A percentile compares a stretch with the other conserved stretches of the same genome.
phyloP scores from a whole-genome alignment of 345 rosid species.

The Bruguiera gymnorhiza region DNA sequence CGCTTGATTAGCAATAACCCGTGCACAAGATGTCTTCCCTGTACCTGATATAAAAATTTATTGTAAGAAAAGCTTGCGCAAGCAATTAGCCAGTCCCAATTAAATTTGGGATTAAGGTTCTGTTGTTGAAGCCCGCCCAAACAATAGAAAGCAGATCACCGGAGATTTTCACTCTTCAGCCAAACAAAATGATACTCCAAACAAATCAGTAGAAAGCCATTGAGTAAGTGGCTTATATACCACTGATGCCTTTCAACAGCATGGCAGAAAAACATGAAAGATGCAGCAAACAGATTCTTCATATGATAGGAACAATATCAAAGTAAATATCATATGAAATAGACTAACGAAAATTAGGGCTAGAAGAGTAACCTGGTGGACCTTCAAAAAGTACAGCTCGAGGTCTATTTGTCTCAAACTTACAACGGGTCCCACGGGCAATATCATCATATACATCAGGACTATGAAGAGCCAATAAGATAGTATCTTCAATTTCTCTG shows the following conservation, averaged over 20 bases:
- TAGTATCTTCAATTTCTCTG: constrained; percentile 93
- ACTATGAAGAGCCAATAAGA: constrained; percentile 75
- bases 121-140: too few relatives aligned
- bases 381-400: constrained; percentile 96
- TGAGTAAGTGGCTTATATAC: not conserved
- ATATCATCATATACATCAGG: constrained; percentile 89
- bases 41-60: constrained; percentile 53
- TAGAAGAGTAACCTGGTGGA: constrained; percentile 69
- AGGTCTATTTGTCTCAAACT: constrained; percentile 91
- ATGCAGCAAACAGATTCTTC: not conserved
- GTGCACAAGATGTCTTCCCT: constrained; percentile 95
- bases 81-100: constrained; percentile 1
- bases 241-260: constrained; percentile 1
- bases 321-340: not conserved
- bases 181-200: not conserved
- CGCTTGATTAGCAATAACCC: constrained; percentile 85
- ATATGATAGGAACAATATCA: not conserved
- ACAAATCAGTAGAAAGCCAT: not conserved
- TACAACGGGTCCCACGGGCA: constrained; percentile 78
- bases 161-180: too few relatives aligned
- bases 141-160: too few relatives aligned
- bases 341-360: not conserved
- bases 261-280: not conserved
- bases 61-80: constrained; percentile 13
- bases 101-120: too few relatives aligned